Evolutionary conservation across 2,329 filamentous ascomycete species (phyloP), one percentile per base, ranked within the genome.

Genomic region (Cladosporium phlei): DNA sequence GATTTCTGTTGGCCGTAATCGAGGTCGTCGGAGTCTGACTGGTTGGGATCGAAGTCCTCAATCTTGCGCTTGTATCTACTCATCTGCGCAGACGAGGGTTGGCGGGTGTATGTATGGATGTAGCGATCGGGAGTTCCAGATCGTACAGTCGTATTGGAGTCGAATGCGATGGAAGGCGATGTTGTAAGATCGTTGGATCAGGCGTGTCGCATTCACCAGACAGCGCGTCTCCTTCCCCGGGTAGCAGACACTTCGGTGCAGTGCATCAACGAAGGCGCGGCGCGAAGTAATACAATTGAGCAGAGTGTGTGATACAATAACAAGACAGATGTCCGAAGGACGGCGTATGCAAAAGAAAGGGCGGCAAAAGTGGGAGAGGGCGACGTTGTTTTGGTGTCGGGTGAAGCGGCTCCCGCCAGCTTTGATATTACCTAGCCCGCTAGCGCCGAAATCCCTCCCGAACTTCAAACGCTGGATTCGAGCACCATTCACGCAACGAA

Each of bases 21-120:
- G n/a, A 55, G 52, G 54, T 69, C 66, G 49, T 66, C 62, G 21
- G 59, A 56, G 50, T 69, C 66, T 48, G 55, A 59, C 38, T 60
- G 61, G 53, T 54, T 66, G 16, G 64, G 63, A 44, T 67, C 65
- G 48, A 63, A 66, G 43, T 58, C 55, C 40, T 63, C 60, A 47
- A 56, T 51, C 51, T 66, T 66, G 49, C 69, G 63, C 59, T 71
- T 71, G 33, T 38, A 37, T 8, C 30, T 27, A 28, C 30, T 25
- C 42, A 45, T 45, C 19, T 21, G 37, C 11, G 20, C 39, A 24
- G 39, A 11, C 25, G 10, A 3, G 20, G 2, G 19, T 39, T 25
- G 37, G 19, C 14, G 8, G 22, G 11, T 6, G 29, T 33, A 5
- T 16, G n/a, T n/a, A 22, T 32, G n/a, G 25, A 24, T 22, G 10